Evolutionary conservation across 441 rosid species (phyloP), one percentile per base, ranked within the genome.

Genomic region (Corymbia calophylla): DNA sequence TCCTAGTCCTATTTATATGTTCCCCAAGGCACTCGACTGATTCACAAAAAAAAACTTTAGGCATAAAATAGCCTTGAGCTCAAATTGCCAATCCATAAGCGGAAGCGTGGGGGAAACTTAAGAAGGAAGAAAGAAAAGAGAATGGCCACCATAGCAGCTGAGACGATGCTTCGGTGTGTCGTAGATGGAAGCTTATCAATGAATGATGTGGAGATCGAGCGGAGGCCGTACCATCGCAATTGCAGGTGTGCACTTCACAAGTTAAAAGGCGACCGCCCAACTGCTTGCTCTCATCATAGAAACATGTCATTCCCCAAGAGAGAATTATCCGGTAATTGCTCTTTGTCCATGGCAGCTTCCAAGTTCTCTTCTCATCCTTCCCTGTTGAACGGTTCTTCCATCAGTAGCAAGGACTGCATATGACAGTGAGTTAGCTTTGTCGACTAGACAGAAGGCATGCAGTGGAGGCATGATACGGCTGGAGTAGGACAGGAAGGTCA

Each of bases 321-420:
- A 68, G 89, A 88, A 39, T 60, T 15, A 11, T 55, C 31, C 8
- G 2, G 29, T 7, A 86, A 86, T 54, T 86, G 66, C 35, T 53
- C 60, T 51, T 55, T 35, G 29, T 86, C 47, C 88, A 29, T 56
- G 48, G 17, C 88, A 35, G 73, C 91, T 89, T 87, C 92, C 87
- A 55, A 86, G 11, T 86, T 66, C 87, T 87, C 88, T 81, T 90
- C 92, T 89, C 86, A 64, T 21, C 54, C 92, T 87, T 90, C 87
- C 84, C n/a, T 88, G 62, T 80, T 54, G 19, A 11, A 39, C 29
- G 80, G 68, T 56, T 89, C 87, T 29, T 77, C 90, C 31, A 18
- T 23, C 6, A 58, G 77, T 17, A 49, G 58, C 73, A 70, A 80
- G 60, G 86, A 60, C 49, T 6, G 29, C 82, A 35, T 49, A 11